Evolutionary conservation across 192 early-diverging fungal species (phyloP).

Genomic region (Entomortierella chlamydospora): DNA sequence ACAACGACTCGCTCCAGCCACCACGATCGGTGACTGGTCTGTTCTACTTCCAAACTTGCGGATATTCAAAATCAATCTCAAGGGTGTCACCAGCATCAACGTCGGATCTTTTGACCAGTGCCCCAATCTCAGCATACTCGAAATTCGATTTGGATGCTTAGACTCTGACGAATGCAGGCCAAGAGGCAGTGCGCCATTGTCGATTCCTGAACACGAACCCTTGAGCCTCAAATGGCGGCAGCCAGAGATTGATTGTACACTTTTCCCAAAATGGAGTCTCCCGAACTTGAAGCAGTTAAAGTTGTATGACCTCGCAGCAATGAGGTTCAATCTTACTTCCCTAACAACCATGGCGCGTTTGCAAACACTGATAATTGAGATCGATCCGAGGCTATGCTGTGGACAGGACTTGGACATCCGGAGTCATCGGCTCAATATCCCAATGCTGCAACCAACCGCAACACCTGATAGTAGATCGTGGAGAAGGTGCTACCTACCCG

Average conservation of each 20-base stretch:
- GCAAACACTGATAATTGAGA: neutral
- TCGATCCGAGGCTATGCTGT: neutral
- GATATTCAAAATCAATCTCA: neutral
- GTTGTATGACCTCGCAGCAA: neutral
- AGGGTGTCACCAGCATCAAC: neutral
- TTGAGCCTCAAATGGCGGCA: neutral
- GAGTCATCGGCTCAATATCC: too few species aligned
- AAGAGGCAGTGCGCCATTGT: neutral
- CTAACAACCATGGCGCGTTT: neutral
- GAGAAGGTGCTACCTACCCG: too few species aligned
- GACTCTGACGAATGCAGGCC: neutral
- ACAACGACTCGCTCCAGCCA: neutral
- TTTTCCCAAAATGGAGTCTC: conserved; percentile 9
- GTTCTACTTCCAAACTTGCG: neutral
- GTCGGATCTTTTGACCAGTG: conserved; percentile 13
- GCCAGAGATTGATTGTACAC: neutral
- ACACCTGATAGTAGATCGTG: too few species aligned
- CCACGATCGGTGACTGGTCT: neutral
- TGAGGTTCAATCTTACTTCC: neutral
- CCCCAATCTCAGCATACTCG: conserved; percentile 6
- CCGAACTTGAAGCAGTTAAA: too few species aligned
- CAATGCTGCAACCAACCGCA: too few species aligned
- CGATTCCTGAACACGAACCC: neutral
- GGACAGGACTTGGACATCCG: conserved; percentile 16
- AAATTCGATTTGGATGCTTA: neutral